Conservation (phyloP, 1,139 yeast species). For the Pichia inconspicua region DNA sequence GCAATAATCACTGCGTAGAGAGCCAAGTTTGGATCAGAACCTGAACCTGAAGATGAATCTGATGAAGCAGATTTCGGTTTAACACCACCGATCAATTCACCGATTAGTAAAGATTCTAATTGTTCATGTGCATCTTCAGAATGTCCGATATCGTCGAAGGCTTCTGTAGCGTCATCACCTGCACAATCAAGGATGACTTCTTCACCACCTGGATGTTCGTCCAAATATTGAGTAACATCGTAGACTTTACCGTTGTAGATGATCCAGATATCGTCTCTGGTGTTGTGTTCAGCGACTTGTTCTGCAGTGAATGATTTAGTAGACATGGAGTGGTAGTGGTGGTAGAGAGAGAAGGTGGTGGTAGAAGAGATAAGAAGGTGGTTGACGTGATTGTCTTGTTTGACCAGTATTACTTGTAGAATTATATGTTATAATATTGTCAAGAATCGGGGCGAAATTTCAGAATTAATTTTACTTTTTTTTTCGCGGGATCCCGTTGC, state of each 20-base stretch:
- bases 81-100: conserved; percentile 44
- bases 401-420: too few species aligned
- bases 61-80: conserved; percentile 2
- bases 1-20: conserved; percentile 21
- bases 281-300: conserved; percentile 73
- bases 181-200: conserved; percentile 89
- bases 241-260: conserved; percentile 87
- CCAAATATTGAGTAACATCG: conserved; percentile 74
- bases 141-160: conserved; percentile 95
- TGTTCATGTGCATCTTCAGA: conserved; percentile 90
- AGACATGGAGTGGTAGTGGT: conserved; percentile 25
- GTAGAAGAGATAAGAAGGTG: too few species aligned
- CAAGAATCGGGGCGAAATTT: too few species aligned
- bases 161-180: conserved; percentile 89
- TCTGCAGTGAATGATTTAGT: conserved; percentile 46
- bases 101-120: conserved; percentile 60
- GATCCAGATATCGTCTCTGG: conserved; percentile 80
- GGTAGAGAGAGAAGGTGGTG: too few species aligned
- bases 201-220: conserved; percentile 99
- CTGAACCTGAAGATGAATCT: conserved; percentile 4
- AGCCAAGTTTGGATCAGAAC: conserved; percentile 14
- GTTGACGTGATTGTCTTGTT: too few species aligned
- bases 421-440: too few species aligned
- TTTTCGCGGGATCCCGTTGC: too few species aligned
- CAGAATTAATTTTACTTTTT: too few species aligned